These are phyloP conservation scores for Penicillium paneum DNA, from an alignment of 2,329 filamentous ascomycete species.

Conservation along the genomic window DNA sequence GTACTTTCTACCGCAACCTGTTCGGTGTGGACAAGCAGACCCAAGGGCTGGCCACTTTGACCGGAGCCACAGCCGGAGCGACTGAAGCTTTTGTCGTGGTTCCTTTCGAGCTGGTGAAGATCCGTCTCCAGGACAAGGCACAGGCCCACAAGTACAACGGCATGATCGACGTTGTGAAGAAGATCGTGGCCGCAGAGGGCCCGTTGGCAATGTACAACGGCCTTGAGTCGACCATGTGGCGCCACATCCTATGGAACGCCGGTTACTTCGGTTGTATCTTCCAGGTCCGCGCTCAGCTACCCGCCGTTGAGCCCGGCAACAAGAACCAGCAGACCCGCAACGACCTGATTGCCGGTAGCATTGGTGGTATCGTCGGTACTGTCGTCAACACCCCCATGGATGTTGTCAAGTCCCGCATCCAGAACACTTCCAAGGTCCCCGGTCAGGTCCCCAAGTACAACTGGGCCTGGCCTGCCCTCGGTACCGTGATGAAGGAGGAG, in stretches of 20 bases:
- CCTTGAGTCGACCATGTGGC: slow-evolving; percentile 93
- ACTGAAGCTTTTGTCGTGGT: slow-evolving; percentile 97
- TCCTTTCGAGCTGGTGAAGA: slow-evolving; percentile 98
- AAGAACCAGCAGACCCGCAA: slow-evolving; percentile 81
- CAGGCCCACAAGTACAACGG: slow-evolving; percentile 71
- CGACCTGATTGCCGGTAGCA: slow-evolving; percentile 78
- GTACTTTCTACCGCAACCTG: slow-evolving; percentile 81
- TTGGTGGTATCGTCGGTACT: slow-evolving; percentile 88
- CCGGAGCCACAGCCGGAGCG: slow-evolving; percentile 88
- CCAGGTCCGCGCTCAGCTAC: slow-evolving; percentile 84
- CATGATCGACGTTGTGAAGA: slow-evolving; percentile 52
- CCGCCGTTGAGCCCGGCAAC: slow-evolving; percentile 64
- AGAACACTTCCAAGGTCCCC: slow-evolving; percentile 83
- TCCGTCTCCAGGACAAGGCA: slow-evolving; percentile 91
- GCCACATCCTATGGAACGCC: slow-evolving; percentile 89
- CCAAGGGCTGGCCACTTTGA: slow-evolving; percentile 86
- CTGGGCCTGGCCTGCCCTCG: slow-evolving; percentile 89
- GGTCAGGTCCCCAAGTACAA: slow-evolving; percentile 91
- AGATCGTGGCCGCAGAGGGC: slow-evolving; percentile 79
- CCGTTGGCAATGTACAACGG: slow-evolving; percentile 91
- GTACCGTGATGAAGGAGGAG: slow-evolving; percentile 87
- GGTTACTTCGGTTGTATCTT: slow-evolving; percentile 99
- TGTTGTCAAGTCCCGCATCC: slow-evolving; percentile 96
- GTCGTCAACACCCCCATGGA: slow-evolving; percentile 94
- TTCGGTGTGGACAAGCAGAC: slow-evolving; percentile 87